A percentile compares a stretch with the other conserved stretches of the same genome.
Evolutionary conservation across 495 filamentous ascomycete species (phyloP).

Genomic region (Xylaria acuta): DNA sequence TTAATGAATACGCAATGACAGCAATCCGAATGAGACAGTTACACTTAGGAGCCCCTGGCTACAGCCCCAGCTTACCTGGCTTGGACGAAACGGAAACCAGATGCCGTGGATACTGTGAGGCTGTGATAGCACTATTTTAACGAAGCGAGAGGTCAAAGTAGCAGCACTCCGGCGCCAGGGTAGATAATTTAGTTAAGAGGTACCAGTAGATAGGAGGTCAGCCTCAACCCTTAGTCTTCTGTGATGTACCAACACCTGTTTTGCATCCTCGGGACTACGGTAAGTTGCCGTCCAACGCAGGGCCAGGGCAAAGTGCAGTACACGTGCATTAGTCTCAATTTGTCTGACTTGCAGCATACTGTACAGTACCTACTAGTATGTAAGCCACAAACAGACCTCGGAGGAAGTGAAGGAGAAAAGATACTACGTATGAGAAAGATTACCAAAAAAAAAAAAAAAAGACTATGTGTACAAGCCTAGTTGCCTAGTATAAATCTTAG

Average conservation of each 20-base stretch:
- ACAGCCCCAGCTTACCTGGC: background rate
- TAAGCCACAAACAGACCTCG: background rate
- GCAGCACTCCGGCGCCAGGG: background rate
- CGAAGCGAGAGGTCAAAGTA: background rate
- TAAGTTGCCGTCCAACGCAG: slow-evolving; percentile 17
- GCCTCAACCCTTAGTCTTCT: background rate
- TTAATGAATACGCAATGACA: background rate
- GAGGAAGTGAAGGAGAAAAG: background rate
- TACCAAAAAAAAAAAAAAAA: no score
- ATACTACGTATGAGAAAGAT: background rate
- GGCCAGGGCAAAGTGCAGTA: background rate
- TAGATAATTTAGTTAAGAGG: background rate
- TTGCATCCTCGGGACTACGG: slow-evolving; percentile 1
- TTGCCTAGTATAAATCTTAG: background rate
- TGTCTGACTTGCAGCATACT: slow-evolving; percentile 10
- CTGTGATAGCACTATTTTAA: slow-evolving; percentile 2
- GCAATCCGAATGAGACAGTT: slow-evolving; percentile 1
- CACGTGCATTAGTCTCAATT: slow-evolving; percentile 11
- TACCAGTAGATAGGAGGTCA: background rate
- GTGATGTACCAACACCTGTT: background rate
- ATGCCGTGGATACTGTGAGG: slow-evolving; percentile 11
- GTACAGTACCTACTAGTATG: background rate
- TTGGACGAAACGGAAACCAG: background rate
- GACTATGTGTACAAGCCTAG: background rate
- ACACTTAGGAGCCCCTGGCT: background rate